A percentile compares a stretch with the other conserved stretches of the same genome.
These are phyloP conservation scores for Coprinellus aureogranulatus DNA, from an alignment of 768 basidiomycete genomes.

Conservation along the genomic window DNA sequence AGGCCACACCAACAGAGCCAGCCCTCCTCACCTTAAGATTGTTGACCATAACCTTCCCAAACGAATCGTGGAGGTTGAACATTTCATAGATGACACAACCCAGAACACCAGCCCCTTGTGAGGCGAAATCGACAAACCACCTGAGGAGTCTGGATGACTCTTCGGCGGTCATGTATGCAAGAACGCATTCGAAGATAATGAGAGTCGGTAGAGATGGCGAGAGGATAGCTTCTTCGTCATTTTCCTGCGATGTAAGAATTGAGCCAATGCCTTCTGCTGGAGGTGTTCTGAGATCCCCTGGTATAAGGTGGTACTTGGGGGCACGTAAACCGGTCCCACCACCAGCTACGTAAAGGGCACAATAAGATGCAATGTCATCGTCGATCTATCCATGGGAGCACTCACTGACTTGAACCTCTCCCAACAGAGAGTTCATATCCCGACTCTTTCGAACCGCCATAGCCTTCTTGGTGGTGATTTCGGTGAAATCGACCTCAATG, in stretches of 20 bases:
- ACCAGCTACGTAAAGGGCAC: no score
- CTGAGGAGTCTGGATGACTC: constrained; percentile 51
- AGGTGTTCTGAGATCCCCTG: constrained; percentile 70
- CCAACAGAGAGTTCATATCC: constrained; percentile 51
- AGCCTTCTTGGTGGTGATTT: constrained; percentile 79
- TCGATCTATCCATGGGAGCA: neutral
- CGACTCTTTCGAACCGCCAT: constrained; percentile 73
- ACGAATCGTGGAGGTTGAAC: constrained; percentile 82
- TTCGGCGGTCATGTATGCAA: constrained; percentile 77
- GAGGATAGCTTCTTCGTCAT: constrained; percentile 36
- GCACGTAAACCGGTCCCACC: constrained; percentile 63
- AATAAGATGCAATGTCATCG: constrained; percentile 2
- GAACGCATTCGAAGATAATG: constrained; percentile 88
- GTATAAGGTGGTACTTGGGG: constrained; percentile 64
- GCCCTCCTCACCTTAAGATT: constrained; percentile 67
- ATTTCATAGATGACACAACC: constrained; percentile 86
- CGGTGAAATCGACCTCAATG: constrained; percentile 88
- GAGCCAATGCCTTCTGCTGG: constrained; percentile 47
- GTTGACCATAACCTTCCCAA: constrained; percentile 89
- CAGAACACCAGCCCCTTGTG: constrained; percentile 30
- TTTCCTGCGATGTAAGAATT: constrained; percentile 20
- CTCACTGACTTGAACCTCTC: constrained; percentile 48
- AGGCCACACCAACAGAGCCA: neutral
- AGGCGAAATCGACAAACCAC: constrained; percentile 70
- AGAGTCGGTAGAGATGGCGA: constrained; percentile 73